Base-by-base conservation (phyloP, 257 asterid species). In the Solanum infundibuliforme region DNA sequence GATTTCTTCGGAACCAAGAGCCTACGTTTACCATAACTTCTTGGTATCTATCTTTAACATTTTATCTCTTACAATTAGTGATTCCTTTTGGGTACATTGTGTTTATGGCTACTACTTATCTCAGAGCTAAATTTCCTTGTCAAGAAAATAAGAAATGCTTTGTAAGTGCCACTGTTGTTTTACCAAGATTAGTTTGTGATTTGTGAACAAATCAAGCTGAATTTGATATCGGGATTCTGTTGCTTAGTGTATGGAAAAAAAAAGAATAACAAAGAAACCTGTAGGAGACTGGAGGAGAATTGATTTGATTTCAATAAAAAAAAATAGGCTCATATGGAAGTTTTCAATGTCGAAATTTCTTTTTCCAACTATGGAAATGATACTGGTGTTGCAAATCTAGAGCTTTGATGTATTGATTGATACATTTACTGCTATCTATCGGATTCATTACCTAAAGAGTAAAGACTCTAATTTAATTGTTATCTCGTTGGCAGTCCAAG, bases 1-100 rank as follows among this genome's bases (percentile, higher is more conserved):
- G 86, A 90, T 97, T 86, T 96, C 99, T 41, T 94, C 96, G 99
- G 99, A 96, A 92, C 99, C 99, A 6, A 94, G 99, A 90, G 99
- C 99, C 88, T 90, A 87, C 83, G 35, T 97, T 88, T 95, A 89
- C 90, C 99, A 96, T 73, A 93, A 95, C 85, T 97, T 97, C 89
- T 87, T 97, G 99, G 99, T 97, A 90, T 88, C 74, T 8, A 35
- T 77, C 36, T 73, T 38, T 77, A 41, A 41, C 34, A 35, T 58
- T 39, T 60, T 14, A 38, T 89, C 38, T 21, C 58, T 31, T 13
- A 5, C 12, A 2, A 31, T 1, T 29, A 25, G 13, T 66, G 13
- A 25, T 66, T 13, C n/a, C 52, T 48, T 32, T 55, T 66, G 6
- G 9, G 18, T 46, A 81, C 27, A 16, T 46, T 29, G 41, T 81